Evolutionary conservation across 1,139 yeast species (phyloP).

Genomic region (Debaryomyces nepalensis): DNA sequence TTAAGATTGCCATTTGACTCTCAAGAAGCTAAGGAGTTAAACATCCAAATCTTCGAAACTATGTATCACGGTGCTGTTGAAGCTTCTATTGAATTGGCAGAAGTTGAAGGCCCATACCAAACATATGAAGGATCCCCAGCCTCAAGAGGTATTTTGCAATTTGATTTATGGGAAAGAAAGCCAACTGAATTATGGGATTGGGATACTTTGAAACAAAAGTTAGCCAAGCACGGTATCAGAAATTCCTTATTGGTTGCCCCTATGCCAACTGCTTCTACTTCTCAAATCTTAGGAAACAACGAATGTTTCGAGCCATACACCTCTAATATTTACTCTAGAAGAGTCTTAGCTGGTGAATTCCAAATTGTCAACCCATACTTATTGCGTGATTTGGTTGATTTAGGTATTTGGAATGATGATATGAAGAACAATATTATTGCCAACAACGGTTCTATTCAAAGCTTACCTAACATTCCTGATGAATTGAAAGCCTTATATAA

Average conservation of each 20-base stretch:
- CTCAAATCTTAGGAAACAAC: slow-evolving; percentile 63
- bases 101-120: slow-evolving; percentile 51
- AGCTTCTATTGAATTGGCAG: slow-evolving; percentile 58
- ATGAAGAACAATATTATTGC: slow-evolving; percentile 82
- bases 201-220: slow-evolving; percentile 52
- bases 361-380: slow-evolving; percentile 86
- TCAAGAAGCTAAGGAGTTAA: slow-evolving; percentile 57
- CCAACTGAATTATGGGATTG: slow-evolving; percentile 64
- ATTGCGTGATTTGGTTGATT: slow-evolving; percentile 77
- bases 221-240: slow-evolving; percentile 54
- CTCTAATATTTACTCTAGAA: slow-evolving; percentile 82
- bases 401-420: slow-evolving; percentile 80
- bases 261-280: slow-evolving; percentile 70
- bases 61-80: slow-evolving; percentile 64
- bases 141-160: slow-evolving; percentile 59
- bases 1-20: slow-evolving; percentile 63
- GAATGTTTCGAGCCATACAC: slow-evolving; percentile 79
- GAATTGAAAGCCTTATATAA: slow-evolving; percentile 80
- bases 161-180: slow-evolving; percentile 60
- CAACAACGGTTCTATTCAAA: slow-evolving; percentile 86
- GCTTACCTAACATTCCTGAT: slow-evolving; percentile 73
- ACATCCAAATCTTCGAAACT: slow-evolving; percentile 63
- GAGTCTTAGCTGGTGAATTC: slow-evolving; percentile 88
- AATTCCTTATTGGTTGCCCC: slow-evolving; percentile 67
- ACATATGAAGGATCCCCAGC: slow-evolving; percentile 62